Percentiles rank a stretch among this genome's conserved stretches.
phyloP scores from a whole-genome alignment of 2,329 filamentous ascomycete genomes.

The Aaosphaeria arxii region DNA sequence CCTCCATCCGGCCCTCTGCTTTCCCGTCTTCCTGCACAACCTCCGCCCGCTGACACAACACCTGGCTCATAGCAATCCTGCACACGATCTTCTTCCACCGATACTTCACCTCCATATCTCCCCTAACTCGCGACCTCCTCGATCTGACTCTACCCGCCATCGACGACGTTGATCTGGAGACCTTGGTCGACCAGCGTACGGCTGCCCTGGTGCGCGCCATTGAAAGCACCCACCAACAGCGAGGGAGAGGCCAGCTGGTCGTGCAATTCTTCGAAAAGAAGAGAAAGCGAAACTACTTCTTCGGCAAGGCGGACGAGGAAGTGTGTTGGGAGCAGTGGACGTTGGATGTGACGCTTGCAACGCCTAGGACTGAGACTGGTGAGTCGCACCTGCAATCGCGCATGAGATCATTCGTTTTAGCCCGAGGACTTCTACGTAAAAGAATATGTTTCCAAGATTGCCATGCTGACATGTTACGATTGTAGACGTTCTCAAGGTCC shows the following conservation, averaged over 20 bases:
- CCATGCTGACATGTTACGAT: no score
- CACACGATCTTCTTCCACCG: slow-evolving; percentile 99
- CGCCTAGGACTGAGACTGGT: slow-evolving; percentile 86
- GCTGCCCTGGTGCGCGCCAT: slow-evolving; percentile 73
- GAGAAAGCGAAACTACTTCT: slow-evolving; percentile 73
- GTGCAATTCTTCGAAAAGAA: slow-evolving; percentile 96
- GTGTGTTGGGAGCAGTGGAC: slow-evolving; percentile 98
- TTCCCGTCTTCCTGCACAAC: slow-evolving; percentile 2
- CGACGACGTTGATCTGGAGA: slow-evolving; percentile 86
- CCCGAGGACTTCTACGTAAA: no score
- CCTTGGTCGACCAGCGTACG: slow-evolving; percentile 86
- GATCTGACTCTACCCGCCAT: slow-evolving; percentile 88
- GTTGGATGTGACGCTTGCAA: slow-evolving; percentile 87
- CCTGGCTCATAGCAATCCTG: slow-evolving; percentile 65
- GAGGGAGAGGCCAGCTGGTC: slow-evolving; percentile 72
- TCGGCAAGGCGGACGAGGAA: slow-evolving; percentile 80
- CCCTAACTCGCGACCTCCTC: slow-evolving; percentile 81
- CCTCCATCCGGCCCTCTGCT: slow-evolving; percentile 1
- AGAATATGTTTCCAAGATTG: no score
- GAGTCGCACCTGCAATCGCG: slow-evolving; percentile 27
- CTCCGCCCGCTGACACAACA: slow-evolving; percentile 4
- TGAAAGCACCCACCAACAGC: slow-evolving; percentile 54
- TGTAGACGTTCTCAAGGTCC: slow-evolving; percentile 80
- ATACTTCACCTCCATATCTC: slow-evolving; percentile 84
- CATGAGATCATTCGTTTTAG: background rate